Evolutionary conservation across 2,329 filamentous ascomycete species (phyloP).

Genomic region (Elsinoe fawcettii): DNA sequence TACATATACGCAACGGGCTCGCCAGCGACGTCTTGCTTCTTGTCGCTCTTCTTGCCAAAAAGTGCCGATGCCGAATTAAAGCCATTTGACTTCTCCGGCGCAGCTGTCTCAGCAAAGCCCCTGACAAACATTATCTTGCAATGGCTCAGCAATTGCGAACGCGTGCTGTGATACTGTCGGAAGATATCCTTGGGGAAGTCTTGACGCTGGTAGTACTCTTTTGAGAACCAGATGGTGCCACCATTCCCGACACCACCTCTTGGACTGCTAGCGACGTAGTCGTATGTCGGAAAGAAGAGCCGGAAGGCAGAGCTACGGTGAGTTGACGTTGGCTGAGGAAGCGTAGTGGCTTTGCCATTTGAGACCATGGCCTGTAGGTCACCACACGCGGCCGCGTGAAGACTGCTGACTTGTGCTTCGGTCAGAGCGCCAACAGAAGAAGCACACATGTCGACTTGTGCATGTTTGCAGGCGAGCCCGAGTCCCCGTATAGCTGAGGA

Average conservation of each 20-base stretch:
- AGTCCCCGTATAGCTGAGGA: conserved; percentile 58
- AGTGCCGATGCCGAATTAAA: background rate
- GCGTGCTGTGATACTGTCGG: conserved; percentile 65
- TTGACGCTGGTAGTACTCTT: conserved; percentile 60
- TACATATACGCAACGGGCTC: conserved; percentile 63
- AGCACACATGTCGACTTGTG: conserved; percentile 68
- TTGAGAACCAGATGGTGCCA: conserved; percentile 75
- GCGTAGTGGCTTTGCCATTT: conserved; percentile 25
- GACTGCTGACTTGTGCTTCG: conserved; percentile 53
- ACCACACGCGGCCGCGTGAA: conserved; percentile 54
- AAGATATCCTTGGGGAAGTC: conserved; percentile 66
- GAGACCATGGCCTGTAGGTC: background rate
- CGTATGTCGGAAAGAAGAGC: conserved; percentile 71
- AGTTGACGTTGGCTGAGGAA: conserved; percentile 18
- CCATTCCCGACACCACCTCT: conserved; percentile 39
- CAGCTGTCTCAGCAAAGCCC: background rate
- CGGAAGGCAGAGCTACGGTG: conserved; percentile 45
- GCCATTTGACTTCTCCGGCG: background rate
- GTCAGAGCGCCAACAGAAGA: conserved; percentile 77
- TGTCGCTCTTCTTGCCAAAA: conserved; percentile 12
- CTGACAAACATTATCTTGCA: conserved; percentile 54
- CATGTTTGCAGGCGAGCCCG: conserved; percentile 48
- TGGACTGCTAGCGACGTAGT: conserved; percentile 44
- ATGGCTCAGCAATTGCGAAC: conserved; percentile 72
- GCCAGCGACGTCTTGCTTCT: background rate